Conservation (phyloP, 2,329 filamentous ascomycete species). For the Drechslerella coelobrocha region DNA sequence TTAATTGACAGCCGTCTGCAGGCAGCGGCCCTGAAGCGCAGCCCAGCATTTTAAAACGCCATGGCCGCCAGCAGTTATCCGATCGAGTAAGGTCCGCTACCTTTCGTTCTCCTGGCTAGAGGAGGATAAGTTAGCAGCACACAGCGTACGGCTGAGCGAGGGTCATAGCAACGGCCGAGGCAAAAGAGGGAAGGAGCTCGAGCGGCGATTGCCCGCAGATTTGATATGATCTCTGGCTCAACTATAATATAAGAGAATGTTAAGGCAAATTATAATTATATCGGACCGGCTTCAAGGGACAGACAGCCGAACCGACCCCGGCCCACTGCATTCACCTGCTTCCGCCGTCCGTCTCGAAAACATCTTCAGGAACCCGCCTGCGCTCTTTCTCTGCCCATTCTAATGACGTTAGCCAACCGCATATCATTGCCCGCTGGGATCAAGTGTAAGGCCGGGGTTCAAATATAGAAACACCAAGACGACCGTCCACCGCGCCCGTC, state of each 20-base stretch:
- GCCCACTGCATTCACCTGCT: no score
- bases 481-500: no score
- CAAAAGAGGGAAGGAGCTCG: no score
- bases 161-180: no score
- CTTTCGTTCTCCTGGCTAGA: background rate
- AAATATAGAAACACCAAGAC: constrained; percentile 1
- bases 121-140: constrained; percentile 1
- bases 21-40: background rate
- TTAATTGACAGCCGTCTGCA: background rate
- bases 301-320: no score
- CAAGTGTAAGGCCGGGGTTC: background rate
- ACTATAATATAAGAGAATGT: background rate
- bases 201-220: no score
- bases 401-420: background rate
- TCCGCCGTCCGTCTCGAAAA: background rate
- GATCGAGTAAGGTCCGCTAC: background rate
- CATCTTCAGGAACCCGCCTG: background rate
- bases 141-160: background rate
- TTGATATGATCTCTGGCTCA: constrained; percentile 7
- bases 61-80: background rate
- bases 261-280: background rate
- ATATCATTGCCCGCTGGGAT: background rate
- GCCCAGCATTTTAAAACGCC: background rate
- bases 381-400: background rate
- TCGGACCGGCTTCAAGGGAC: constrained; percentile 3